Evolutionary conservation across 2,329 filamentous ascomycete genomes (phyloP), one percentile per base, ranked within the genome.

Genomic region (Leptosphaerulina australis): DNA sequence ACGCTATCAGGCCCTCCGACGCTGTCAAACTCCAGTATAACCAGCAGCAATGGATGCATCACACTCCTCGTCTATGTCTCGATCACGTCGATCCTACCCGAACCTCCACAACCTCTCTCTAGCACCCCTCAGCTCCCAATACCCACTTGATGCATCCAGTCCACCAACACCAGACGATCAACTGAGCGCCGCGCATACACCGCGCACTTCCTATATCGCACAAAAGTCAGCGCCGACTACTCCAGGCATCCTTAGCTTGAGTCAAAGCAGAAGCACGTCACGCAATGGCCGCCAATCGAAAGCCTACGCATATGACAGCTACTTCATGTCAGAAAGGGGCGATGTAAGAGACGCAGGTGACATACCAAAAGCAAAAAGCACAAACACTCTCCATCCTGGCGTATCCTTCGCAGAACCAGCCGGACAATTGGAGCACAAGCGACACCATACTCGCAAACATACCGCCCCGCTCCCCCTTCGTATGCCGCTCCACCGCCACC

Each of bases 31-130:
- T 7, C 11, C 18, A 24, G 25, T 17, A 14, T 17, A 9, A 14
- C 6, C 2, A 22, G 15, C 10, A 37, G 54, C 30, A 15, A 70
- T 66, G 59, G 67, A 69, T 17, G 22, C 57, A 28, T 45, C 65
- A 24, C 59, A 56, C 25, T 47, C 58, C 17, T 55, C 58, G 31
- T 66, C 68, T 1, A 55, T 58, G 2, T 63, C 63, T 11, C 52
- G 59, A 28, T 68, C 67, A 21, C 78, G 79, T 38, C 82, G 83
- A 48, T 85, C 82, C 39, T 81, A 83, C 60, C 81, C 81, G 38
- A 83, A 83, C 54, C 76, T 86, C 43, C 74, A 81, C 59, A 79
- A 83, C 62, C 77, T 85, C 53, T 84, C 83, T 33, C 76, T 86
- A n/a, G 81, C 83, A 60, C 83, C 83, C 29, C 75, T 86, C 47